A percentile compares a stretch with the other conserved stretches of the same genome.
phyloP scores from a whole-genome alignment of 2,329 filamentous ascomycete species.

The Talaromyces sp. region DNA sequence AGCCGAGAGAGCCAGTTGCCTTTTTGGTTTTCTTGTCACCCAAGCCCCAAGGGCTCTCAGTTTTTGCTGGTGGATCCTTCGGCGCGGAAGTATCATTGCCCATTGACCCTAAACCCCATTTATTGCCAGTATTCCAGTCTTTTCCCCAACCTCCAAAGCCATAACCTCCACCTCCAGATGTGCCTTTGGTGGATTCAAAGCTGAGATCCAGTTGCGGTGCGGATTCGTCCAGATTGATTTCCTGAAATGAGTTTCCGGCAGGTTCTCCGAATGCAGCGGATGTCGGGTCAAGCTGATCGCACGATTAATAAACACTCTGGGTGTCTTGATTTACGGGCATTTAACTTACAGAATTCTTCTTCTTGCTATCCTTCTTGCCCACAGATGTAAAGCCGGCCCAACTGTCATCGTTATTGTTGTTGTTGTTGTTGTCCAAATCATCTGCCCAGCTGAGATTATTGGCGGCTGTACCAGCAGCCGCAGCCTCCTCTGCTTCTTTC shows the following conservation, averaged over 20 bases:
- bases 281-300: slow-evolving; percentile 28
- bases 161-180: slow-evolving; percentile 36
- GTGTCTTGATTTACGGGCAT: slow-evolving; percentile 5
- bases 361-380: slow-evolving; percentile 57
- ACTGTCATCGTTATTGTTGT: slow-evolving; percentile 46
- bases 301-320: background rate
- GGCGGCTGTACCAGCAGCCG: slow-evolving; percentile 28
- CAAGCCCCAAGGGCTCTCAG: slow-evolving; percentile 41
- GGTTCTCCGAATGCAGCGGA: slow-evolving; percentile 35
- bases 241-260: slow-evolving; percentile 57
- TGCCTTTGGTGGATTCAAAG: slow-evolving; percentile 48
- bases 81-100: slow-evolving; percentile 29
- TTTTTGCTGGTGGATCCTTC: slow-evolving; percentile 27
- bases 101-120: slow-evolving; percentile 44
- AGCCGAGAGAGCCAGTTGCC: slow-evolving; percentile 32
- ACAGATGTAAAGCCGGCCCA: slow-evolving; percentile 51
- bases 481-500: slow-evolving; percentile 30
- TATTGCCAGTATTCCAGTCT: slow-evolving; percentile 55
- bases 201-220: slow-evolving; percentile 57
- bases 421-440: slow-evolving; percentile 36
- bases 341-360: slow-evolving; percentile 51
- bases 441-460: slow-evolving; percentile 46
- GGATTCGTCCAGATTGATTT: slow-evolving; percentile 63
- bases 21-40: slow-evolving; percentile 37
- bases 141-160: slow-evolving; percentile 59